These are phyloP conservation scores for Parasitella parasitica DNA, from an alignment of 371 early-diverging fungal genomes.

Conservation along the genomic window DNA sequence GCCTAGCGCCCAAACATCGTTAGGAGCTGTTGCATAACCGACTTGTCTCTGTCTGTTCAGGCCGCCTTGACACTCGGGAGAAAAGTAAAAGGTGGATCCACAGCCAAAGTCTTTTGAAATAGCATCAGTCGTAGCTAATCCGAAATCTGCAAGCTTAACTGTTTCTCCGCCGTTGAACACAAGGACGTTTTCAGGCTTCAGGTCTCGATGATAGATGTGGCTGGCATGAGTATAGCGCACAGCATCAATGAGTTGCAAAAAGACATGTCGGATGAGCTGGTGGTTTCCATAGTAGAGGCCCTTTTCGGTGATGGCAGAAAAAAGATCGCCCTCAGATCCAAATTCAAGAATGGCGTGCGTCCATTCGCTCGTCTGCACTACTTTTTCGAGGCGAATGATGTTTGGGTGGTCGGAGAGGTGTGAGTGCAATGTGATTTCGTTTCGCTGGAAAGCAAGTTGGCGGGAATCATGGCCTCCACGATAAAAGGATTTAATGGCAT, in stretches of 20 bases:
- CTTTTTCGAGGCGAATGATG: constrained; percentile 73
- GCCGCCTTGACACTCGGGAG: constrained; percentile 86
- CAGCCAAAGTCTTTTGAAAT: constrained; percentile 84
- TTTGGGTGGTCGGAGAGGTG: constrained; percentile 67
- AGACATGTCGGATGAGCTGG: constrained; percentile 51
- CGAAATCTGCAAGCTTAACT: constrained; percentile 92
- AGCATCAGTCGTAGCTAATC: constrained; percentile 79
- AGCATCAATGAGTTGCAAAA: constrained; percentile 60
- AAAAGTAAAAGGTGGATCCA: constrained; percentile 92
- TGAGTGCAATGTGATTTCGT: constrained; percentile 77
- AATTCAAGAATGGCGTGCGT: constrained; percentile 77
- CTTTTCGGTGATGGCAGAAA: constrained; percentile 63
- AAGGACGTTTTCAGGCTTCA: constrained; percentile 74
- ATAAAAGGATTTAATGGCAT: constrained; percentile 72
- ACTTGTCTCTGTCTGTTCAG: constrained; percentile 36
- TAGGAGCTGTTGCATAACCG: constrained; percentile 70
- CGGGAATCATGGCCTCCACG: constrained; percentile 54
- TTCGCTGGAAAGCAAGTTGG: constrained; percentile 63
- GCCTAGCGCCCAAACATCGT: constrained; percentile 87
- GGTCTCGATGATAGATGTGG: constrained; percentile 71
- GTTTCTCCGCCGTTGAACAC: constrained; percentile 47
- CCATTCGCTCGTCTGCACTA: constrained; percentile 58
- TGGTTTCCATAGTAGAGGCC: constrained; percentile 54
- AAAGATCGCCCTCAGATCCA: constrained; percentile 70
- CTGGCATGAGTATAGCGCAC: constrained; percentile 58